Conservation (phyloP, 352 stramenopile genomes). For the Phytophthora constricta region DNA sequence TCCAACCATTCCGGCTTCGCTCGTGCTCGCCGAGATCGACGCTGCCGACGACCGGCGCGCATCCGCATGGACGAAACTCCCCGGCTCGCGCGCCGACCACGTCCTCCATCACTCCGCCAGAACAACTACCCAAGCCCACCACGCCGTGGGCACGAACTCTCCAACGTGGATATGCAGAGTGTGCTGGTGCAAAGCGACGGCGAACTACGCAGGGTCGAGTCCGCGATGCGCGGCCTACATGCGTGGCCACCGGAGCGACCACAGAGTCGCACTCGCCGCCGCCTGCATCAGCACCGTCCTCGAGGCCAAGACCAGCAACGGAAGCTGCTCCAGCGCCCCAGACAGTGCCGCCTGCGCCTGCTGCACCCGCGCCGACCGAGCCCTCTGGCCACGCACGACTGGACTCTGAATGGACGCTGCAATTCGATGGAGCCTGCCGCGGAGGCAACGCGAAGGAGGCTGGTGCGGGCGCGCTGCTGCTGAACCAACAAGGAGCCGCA, state of each 20-base stretch:
- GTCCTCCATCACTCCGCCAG: neutral
- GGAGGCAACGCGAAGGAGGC: neutral
- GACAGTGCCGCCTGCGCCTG: neutral
- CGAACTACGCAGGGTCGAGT: too few relatives aligned
- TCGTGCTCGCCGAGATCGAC: neutral
- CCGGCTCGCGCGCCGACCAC: neutral
- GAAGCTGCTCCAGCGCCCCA: too few relatives aligned
- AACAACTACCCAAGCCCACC: neutral
- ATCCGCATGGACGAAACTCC: slow-evolving; percentile 4
- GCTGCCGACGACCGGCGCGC: neutral
- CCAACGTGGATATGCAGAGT: neutral
- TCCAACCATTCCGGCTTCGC: too few relatives aligned
- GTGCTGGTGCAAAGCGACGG: neutral
- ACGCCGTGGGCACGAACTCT: neutral
- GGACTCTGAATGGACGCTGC: neutral
- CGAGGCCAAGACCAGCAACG: too few relatives aligned
- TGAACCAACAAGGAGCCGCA: neutral
- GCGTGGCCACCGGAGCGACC: too few relatives aligned
- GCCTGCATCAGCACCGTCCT: too few relatives aligned
- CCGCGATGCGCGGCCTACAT: too few relatives aligned
- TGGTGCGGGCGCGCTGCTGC: neutral
- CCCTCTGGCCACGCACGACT: neutral
- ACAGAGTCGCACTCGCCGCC: too few relatives aligned
- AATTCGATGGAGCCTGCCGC: neutral
- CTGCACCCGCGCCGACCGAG: neutral